These are phyloP conservation scores for Ceratorhiza oryzae-sativae DNA, from an alignment of 1,284 basidiomycete species.

Conservation along the genomic window DNA sequence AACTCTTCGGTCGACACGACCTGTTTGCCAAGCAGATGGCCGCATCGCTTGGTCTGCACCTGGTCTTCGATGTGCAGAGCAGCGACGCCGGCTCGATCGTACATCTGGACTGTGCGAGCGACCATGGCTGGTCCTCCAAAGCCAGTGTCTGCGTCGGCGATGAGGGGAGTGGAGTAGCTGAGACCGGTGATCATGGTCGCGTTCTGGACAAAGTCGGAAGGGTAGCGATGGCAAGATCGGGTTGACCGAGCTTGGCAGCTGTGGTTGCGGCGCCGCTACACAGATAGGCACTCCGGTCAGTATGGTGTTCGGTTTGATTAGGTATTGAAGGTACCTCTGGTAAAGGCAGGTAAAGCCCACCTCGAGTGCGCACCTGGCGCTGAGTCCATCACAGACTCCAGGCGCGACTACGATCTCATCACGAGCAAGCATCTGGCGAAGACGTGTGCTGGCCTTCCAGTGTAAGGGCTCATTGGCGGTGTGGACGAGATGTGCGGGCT, in stretches of 20 bases:
- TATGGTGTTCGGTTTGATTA: no score
- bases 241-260: conserved; percentile 75
- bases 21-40: conserved; percentile 81
- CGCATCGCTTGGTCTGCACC: conserved; percentile 83
- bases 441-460: conserved; percentile 68
- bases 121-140: conserved; percentile 81
- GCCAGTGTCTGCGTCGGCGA: conserved; percentile 84
- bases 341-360: conserved; percentile 78
- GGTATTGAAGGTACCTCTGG: conserved; percentile 57
- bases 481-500: conserved; percentile 31
- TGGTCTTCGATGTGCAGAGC: conserved; percentile 84
- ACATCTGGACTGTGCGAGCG: conserved; percentile 76
- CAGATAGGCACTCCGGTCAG: no score
- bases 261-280: conserved; percentile 75
- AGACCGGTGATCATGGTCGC: conserved; percentile 72
- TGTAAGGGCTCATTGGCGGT: conserved; percentile 57
- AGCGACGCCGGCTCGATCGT: conserved; percentile 74
- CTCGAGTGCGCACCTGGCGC: conserved; percentile 74
- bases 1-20: conserved; percentile 81
- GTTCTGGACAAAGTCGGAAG: conserved; percentile 71
- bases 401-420: conserved; percentile 81
- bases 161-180: conserved; percentile 54
- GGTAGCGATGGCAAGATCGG: conserved; percentile 80
- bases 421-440: conserved; percentile 76
- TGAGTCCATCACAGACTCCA: conserved; percentile 69